Base-by-base conservation (phyloP, 495 filamentous ascomycete species). In the Rhizodiscina lignyota region DNA sequence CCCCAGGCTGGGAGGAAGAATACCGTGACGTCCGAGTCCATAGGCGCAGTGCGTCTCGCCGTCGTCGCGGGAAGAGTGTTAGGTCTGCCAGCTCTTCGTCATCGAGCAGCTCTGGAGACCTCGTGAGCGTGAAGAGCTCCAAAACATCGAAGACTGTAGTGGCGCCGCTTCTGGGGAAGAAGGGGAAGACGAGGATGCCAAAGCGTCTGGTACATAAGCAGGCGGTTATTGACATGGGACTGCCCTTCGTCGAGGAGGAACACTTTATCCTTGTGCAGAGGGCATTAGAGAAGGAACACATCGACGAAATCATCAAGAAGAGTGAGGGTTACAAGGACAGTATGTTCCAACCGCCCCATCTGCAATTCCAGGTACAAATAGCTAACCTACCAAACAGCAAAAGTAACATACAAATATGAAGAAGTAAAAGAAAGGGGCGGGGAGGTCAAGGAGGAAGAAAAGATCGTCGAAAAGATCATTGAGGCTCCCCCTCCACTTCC, bases 181-280 rank as follows among this genome's bases (percentile, higher is more conserved):
- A 77, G 50, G 85, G 85, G 40, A 89, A 84, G 64, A 93, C 85
- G 8, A 67, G 77, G 35, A 81, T 94, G 55, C 85, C 85, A 0
- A 67, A 67, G 24, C 67, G 74, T 27, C 63, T 91, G 37, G 77
- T 85, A 26, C 74, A 77, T 47, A 72, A 76, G 52, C 62, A 70
- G 43, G 85, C 82, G 11, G 67, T 94, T 34, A 71, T 83, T 40
- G 79, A 89, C 31, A 60, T 86, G 18, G 79, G 82, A 6, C 92
- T 91, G 60, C 82, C 84, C 1, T 92, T 73, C 49, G 66, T 79
- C 32, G 80, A 89, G 62, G 84, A 32, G 30, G 30, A 10, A 26
- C 74, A 79, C 32, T 71, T 71, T 33, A 69, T 87, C 48, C 66
- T 92, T 39, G 75, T 94, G 13, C 70, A 74, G 45, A 72, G 76